Base-by-base conservation (phyloP, 345 rosid species). In the Moricandia arvensis region DNA sequence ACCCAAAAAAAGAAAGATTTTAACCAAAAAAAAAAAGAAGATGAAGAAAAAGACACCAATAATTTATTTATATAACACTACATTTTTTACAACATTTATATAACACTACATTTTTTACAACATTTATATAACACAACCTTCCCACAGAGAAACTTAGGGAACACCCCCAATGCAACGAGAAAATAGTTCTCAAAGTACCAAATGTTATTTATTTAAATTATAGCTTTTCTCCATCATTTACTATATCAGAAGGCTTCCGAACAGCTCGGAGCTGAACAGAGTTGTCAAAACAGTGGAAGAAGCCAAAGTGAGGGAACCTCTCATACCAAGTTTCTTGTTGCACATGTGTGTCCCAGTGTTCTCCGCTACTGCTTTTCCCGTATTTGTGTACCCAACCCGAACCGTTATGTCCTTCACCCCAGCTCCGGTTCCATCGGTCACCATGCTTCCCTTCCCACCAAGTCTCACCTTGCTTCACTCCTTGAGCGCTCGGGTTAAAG, bases 331-430 rank as follows among this genome's bases (percentile, higher is more conserved):
- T 27, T n/a, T 90, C 93, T 79, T 90, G 91, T 75, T 47, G 75
- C 49, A 15, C 83, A 18, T 89, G 91, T 1, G 97, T 90, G 74
- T 94, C 97, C 98, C 96, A 91, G 76, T 88, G 95, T 85, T 94
- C 98, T 35, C 97, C 98, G 3, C 91, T 79, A 83, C 96, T 94
- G 79, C 98, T 94, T 85, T 88, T 89, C 59, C 98, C 98, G 1
- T 94, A 94, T 83, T 94, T 91, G 84, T 94, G 98, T 55, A 94
- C 73, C 97, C 98, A 90, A 53, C 98, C 98, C 1, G 97, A 85
- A 12, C 97, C 92, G 12, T 90, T 89, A 53, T 94, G 97, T 51
- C 75, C 76, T 85, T 94, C 98, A 0, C 98, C 97, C n/a, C 98
- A 94, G 1, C 96, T 91, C 33, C 96, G 89, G 68, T 94, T 94